These are phyloP conservation scores for Cyclostephanos invisitatus DNA, from an alignment of 108 stramenopile genomes.

Conservation along the genomic window DNA sequence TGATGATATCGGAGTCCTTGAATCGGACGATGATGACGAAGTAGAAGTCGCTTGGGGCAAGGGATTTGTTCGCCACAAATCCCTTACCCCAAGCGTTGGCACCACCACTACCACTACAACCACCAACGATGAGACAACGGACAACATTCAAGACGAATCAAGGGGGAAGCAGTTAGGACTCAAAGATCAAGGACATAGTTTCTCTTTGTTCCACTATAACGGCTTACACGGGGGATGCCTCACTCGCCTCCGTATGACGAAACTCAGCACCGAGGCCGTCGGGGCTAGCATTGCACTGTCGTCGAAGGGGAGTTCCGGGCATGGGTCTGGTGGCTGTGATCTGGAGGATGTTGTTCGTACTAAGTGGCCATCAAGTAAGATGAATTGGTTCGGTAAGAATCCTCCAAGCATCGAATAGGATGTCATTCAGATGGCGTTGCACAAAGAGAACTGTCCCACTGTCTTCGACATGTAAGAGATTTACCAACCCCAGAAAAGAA, in stretches of 20 bases:
- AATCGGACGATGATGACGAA: constrained; percentile 22
- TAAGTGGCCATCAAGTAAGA: constrained; percentile 69
- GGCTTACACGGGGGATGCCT: constrained; percentile 71
- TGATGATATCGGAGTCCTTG: constrained; percentile 13
- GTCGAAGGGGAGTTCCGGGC: constrained; percentile 13
- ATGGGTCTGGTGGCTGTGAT: constrained; percentile 31
- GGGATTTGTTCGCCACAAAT: neutral
- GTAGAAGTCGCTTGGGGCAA: too few species aligned
- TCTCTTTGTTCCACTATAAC: constrained; percentile 80
- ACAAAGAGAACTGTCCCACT: neutral
- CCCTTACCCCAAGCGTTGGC: constrained; percentile 4
- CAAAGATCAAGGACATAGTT: constrained; percentile 45
- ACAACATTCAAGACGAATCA: neutral
- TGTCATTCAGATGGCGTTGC: neutral
- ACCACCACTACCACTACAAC: neutral
- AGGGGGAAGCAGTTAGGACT: constrained; percentile 16
- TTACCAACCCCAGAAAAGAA: neutral
- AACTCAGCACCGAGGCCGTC: constrained; percentile 72
- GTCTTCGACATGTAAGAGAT: neutral
- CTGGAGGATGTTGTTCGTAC: constrained; percentile 70
- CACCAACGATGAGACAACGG: constrained; percentile 1
- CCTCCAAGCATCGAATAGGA: constrained; percentile 62
- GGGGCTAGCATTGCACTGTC: constrained; percentile 71
- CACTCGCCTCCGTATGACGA: constrained; percentile 65
- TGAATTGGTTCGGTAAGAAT: constrained; percentile 62